Base-by-base conservation (phyloP, 2,329 filamentous ascomycete species). In the Penicillium sp. region DNA sequence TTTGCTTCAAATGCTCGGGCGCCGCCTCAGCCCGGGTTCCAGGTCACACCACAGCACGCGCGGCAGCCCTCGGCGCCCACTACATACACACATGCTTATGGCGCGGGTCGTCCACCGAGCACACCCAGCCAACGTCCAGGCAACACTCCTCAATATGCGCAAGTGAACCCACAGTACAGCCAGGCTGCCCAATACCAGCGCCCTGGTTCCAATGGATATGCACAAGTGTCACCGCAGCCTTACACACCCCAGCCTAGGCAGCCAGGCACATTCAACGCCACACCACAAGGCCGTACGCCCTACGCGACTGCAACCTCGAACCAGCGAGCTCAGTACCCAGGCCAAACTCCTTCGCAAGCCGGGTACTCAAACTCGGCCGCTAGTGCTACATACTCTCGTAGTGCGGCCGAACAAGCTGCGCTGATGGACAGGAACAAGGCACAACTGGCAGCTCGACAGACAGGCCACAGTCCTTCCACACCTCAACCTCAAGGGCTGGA, bases 111-210 rank as follows among this genome's bases (percentile, higher is more conserved):
- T 37, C 70, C 72, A 24, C 68, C 74, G 6, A 63, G 64, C 29
- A 73, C 73, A 11, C 72, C 71, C 42, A 64, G 70, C 11, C 73
- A 74, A 55, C 72, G 75, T 16, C 68, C 73, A 29, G 66, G 63
- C 14, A 76, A 72, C 56, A 59, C 69, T 48, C 68, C 69, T 16
- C 70, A 71, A 37, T 76, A 73, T 54, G 60, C 73, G 35, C 69
- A 73, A 50, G 52, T 65, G 22, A 66, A 57, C 10, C 65, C 68
- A 14, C 71, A 72, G 58, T 76, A 70, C 59, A 70, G 57, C 53
- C 72, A 71, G 51, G 66, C 60, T n/a, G 70, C 69, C 42, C 75
- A 74, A 56, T 75, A 74, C 57, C 75, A 77, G 60, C 72, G 77
- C 16, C 64, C 73, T 18, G 58, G 61, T 14, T 69, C 69, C 48